phyloP scores from a whole-genome alignment of 371 early-diverging fungal species.

The Mortierella sp. region DNA sequence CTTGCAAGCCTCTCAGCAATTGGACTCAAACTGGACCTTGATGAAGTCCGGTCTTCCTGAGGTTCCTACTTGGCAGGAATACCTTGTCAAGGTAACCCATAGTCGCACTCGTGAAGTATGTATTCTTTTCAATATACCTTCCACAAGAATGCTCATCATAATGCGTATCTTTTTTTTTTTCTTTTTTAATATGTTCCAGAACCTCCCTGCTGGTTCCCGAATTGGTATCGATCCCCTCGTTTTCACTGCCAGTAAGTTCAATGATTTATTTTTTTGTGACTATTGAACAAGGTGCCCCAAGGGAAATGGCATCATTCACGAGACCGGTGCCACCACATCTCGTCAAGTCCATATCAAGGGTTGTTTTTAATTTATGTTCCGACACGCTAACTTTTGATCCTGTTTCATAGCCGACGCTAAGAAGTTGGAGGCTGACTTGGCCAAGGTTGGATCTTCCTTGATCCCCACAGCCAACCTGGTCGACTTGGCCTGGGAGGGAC shows the following conservation, averaged over 20 bases:
- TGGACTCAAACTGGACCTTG: conserved; percentile 92
- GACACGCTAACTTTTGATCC: neutral
- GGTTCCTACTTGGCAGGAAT: conserved; percentile 92
- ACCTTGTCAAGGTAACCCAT: conserved; percentile 71
- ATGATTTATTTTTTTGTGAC: neutral
- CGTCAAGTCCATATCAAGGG: neutral
- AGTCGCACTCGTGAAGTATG: neutral
- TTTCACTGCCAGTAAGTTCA: conserved; percentile 75
- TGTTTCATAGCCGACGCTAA: conserved; percentile 66
- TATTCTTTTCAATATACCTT: neutral
- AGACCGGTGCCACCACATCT: neutral
- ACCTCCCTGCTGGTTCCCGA: conserved; percentile 73
- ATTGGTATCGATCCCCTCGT: conserved; percentile 92
- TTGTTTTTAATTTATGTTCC: neutral
- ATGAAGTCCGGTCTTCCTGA: conserved; percentile 93
- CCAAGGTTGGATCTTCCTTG: conserved; percentile 63
- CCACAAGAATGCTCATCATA: neutral
- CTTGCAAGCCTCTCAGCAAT: conserved; percentile 95
- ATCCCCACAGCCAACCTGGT: conserved; percentile 81
- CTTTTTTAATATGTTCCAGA: conserved; percentile 44
- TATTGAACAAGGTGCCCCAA: neutral
- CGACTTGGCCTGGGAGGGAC: conserved; percentile 84
- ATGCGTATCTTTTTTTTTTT: neutral
- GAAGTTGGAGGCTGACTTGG: conserved; percentile 68
- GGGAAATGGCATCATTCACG: conserved; percentile 12